Conservation (phyloP, 306 rosid species). For the Mimosa bimucronata region DNA sequence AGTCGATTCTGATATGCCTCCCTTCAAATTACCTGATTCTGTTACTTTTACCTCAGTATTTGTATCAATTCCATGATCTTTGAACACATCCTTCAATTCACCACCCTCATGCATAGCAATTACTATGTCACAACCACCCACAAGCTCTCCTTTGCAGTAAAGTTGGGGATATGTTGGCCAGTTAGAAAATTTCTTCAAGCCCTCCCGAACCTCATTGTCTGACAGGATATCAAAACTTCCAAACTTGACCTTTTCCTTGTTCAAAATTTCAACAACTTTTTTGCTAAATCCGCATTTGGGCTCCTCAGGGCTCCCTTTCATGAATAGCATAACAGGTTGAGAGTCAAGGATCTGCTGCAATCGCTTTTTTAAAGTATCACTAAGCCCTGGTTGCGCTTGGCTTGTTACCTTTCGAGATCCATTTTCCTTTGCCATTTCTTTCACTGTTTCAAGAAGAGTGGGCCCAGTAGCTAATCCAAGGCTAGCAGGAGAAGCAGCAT, state of each 20-base stretch:
- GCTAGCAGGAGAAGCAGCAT: constrained; percentile 90
- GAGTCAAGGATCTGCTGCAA: constrained; percentile 66
- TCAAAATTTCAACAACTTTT: constrained; percentile 77
- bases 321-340: constrained; percentile 72
- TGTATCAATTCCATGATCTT: constrained; percentile 68
- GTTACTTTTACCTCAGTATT: constrained; percentile 43
- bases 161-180: constrained; percentile 98
- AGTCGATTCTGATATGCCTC: constrained; percentile 62
- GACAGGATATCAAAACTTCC: constrained; percentile 84
- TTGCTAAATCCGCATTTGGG: constrained; percentile 87
- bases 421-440: constrained; percentile 66
- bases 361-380: constrained; percentile 50
- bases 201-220: constrained; percentile 78
- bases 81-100: constrained; percentile 74
- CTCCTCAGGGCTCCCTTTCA: constrained; percentile 91
- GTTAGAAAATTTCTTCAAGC: constrained; percentile 80
- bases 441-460: constrained; percentile 70
- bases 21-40: constrained; percentile 57
- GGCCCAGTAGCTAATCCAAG: constrained; percentile 93
- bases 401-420: constrained; percentile 54
- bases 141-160: constrained; percentile 91
- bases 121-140: constrained; percentile 91
- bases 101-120: constrained; percentile 94
- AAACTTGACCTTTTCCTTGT: constrained; percentile 73
- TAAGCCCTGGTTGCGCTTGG: constrained; percentile 51